These are phyloP conservation scores for Lyophyllum shimeji DNA, from an alignment of 768 basidiomycete genomes.

Conservation along the genomic window DNA sequence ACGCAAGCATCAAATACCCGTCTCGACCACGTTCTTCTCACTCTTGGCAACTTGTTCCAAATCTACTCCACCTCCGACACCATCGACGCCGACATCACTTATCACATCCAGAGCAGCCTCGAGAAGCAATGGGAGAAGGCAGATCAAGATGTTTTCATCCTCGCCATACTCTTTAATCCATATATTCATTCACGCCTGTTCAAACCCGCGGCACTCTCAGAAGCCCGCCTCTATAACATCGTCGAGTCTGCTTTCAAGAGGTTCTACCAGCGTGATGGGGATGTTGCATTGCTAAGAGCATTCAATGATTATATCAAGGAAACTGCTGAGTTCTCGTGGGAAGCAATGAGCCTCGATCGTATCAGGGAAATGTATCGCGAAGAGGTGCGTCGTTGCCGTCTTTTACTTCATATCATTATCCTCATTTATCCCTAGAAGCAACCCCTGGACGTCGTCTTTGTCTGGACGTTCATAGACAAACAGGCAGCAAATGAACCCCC, in stretches of 20 bases:
- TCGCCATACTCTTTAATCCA: not conserved
- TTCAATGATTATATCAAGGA: not conserved
- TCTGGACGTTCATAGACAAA: too few species aligned
- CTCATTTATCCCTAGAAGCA: too few species aligned
- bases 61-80: constrained; percentile 9
- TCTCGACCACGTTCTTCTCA: constrained; percentile 24
- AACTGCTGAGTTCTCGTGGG: not conserved
- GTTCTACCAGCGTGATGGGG: not conserved
- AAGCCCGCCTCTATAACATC: not conserved
- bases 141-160: constrained; percentile 35
- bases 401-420: not conserved
- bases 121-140: constrained; percentile 31
- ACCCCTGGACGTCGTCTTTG: too few species aligned
- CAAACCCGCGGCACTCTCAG: not conserved
- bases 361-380: not conserved
- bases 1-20: constrained; percentile 17
- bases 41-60: constrained; percentile 22
- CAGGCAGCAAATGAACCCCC: too few species aligned
- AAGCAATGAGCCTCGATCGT: not conserved
- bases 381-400: not conserved
- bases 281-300: not conserved
- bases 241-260: constrained; percentile 1
- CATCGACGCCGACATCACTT: constrained; percentile 8
- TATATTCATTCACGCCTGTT: not conserved
- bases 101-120: constrained; percentile 24